Conservation (phyloP, 805 yeast genomes). For the Nakazawaea wickerhamii region DNA sequence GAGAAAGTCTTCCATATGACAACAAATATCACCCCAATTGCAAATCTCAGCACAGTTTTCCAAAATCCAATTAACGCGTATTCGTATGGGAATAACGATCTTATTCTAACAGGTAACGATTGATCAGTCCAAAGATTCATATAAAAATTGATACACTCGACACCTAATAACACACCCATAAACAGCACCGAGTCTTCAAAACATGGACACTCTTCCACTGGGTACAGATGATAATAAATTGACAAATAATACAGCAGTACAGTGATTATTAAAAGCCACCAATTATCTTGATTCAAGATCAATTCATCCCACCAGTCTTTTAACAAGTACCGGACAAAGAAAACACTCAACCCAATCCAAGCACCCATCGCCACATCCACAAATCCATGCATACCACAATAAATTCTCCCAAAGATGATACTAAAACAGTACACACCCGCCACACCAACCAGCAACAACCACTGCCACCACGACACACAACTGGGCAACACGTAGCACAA, state of each 20-base stretch:
- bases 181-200: constrained; percentile 94
- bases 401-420: constrained; percentile 73
- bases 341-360: constrained; percentile 51
- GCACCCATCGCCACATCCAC: constrained; percentile 69
- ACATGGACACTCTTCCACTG: constrained; percentile 93
- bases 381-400: constrained; percentile 97
- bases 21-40: constrained; percentile 58
- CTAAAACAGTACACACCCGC: constrained; percentile 49
- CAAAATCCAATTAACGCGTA: constrained; percentile 36
- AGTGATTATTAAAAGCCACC: constrained; percentile 28
- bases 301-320: constrained; percentile 42
- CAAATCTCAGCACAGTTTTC: constrained; percentile 40
- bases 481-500: constrained; percentile 16
- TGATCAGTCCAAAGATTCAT: constrained; percentile 20
- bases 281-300: constrained; percentile 24
- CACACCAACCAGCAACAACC: constrained; percentile 15
- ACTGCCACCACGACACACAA: constrained; percentile 15
- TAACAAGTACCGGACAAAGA: constrained; percentile 37
- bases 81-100: constrained; percentile 35
- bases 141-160: constrained; percentile 58
- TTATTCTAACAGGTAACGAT: background rate
- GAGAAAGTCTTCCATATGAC: constrained; percentile 69
- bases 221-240: constrained; percentile 70
- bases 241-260: constrained; percentile 39
- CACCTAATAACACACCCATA: constrained; percentile 78